These are phyloP conservation scores for Penicillium sp. DNA, from an alignment of 2,329 filamentous ascomycete species.

Conservation along the genomic window DNA sequence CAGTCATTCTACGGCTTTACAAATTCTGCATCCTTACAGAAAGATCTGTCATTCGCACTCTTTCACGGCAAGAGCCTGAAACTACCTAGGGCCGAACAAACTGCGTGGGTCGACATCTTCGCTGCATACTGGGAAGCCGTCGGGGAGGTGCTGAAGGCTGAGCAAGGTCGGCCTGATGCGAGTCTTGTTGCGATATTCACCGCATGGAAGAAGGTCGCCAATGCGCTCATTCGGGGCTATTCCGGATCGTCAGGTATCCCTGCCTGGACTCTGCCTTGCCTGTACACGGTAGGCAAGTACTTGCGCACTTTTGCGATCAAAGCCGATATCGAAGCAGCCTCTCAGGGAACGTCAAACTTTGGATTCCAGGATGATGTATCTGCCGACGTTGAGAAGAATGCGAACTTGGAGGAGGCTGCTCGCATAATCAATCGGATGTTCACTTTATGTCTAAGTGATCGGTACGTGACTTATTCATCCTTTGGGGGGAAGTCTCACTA, in stretches of 20 bases:
- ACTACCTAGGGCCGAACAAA: constrained; percentile 62
- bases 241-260: constrained; percentile 64
- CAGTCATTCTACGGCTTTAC: constrained; percentile 66
- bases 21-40: constrained; percentile 59
- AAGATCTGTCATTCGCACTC: constrained; percentile 65
- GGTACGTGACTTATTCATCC: constrained; percentile 50
- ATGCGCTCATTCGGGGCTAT: constrained; percentile 73
- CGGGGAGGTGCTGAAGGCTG: constrained; percentile 64
- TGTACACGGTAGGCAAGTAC: constrained; percentile 84
- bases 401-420: constrained; percentile 84
- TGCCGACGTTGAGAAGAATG: constrained; percentile 67
- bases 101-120: constrained; percentile 85
- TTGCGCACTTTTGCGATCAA: constrained; percentile 83
- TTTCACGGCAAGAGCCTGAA: constrained; percentile 56
- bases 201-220: constrained; percentile 79
- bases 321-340: constrained; percentile 67
- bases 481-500: constrained; percentile 4
- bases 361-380: constrained; percentile 77
- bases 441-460: constrained; percentile 80
- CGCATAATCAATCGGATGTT: constrained; percentile 89
- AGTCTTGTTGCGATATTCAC: constrained; percentile 82
- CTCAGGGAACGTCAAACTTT: constrained; percentile 45
- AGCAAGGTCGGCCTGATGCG: constrained; percentile 50
- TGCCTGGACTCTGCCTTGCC: constrained; percentile 85
- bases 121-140: constrained; percentile 76